Conservation (phyloP, 2,329 filamentous ascomycete genomes). For the Parafenestella ontariensis region DNA sequence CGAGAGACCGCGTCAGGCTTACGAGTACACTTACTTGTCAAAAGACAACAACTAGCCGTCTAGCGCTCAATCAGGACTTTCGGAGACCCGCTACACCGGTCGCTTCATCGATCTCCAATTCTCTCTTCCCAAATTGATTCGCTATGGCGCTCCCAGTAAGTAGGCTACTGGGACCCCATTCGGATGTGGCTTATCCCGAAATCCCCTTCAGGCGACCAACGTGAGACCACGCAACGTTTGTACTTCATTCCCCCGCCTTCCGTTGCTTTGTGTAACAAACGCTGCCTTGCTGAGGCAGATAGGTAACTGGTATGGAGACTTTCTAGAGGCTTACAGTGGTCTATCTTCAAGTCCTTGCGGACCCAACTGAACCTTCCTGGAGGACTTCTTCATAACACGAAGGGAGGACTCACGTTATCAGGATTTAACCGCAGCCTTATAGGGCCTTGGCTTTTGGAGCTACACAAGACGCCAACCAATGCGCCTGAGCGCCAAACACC, state of each 20-base stretch:
- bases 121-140: neutral
- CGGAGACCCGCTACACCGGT: neutral
- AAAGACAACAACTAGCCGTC: neutral
- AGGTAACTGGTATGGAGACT: neutral
- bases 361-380: neutral
- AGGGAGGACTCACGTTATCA: neutral
- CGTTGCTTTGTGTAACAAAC: conserved; percentile 2
- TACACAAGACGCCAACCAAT: neutral
- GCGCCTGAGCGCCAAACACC: conserved; percentile 13
- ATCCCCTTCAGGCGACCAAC: neutral
- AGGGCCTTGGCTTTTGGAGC: neutral
- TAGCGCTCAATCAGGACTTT: neutral
- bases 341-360: neutral
- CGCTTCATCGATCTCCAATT: neutral
- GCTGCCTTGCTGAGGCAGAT: neutral
- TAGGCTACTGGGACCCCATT: conserved; percentile 3
- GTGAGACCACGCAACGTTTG: conserved; percentile 1
- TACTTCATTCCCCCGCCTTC: neutral
- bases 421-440: neutral
- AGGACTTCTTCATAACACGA: neutral
- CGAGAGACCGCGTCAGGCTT: neutral
- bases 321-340: neutral
- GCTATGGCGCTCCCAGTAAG: neutral
- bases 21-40: neutral
- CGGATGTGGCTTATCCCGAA: conserved; percentile 2